Evolutionary conservation across 768 basidiomycete species (phyloP), one percentile per base, ranked within the genome.

Genomic region (Hypholoma fasciculare): DNA sequence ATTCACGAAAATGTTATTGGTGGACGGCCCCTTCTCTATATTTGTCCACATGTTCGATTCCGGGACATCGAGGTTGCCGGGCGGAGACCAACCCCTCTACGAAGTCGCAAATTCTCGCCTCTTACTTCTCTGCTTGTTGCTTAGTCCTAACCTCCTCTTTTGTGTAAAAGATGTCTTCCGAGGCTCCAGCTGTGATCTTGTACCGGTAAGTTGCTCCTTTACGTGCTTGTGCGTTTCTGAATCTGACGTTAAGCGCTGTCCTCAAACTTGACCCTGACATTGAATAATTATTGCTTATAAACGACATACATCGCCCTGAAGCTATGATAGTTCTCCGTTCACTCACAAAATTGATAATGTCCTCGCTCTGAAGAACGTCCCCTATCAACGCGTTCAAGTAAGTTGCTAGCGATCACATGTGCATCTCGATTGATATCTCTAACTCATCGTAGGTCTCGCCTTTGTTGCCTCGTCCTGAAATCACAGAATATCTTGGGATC

Each of bases 401-500:
- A 62, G 76, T 39, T 4, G n/a, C n/a, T 11, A 19, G 19, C 9
- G 9, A 34, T 34, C 9, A 34, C 30, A 34, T 7, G 6, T 34
- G 30, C 9, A 34, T 34, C 30, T 34, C 9, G 7, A 9, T 34
- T 34, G 30, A 7, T 5, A 34, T 34, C 9, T 34, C 30, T 34
- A 34, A 34, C 30, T 34, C 9, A 1, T 34, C 30, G 30, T 9
- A 87, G 84, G 81, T 86, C 14, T 72, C 81, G 1, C 65, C 66
- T 51, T 68, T 73, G n/a, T 74, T 82, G 7, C 84, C 85, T 37
- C 82, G 85, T 13, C 81, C 84, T 6, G 85, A 82, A 65, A 76
- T 87, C 50, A 76, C 82, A 50, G 78, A 80, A 19, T 65, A 78
- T 1, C 74, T 80, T 7, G 85, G 84, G 3, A 69, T 87, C 11